Evolutionary conservation across 345 rosid species (phyloP), one percentile per base, ranked within the genome.

Genomic region (Corymbia maculata): DNA sequence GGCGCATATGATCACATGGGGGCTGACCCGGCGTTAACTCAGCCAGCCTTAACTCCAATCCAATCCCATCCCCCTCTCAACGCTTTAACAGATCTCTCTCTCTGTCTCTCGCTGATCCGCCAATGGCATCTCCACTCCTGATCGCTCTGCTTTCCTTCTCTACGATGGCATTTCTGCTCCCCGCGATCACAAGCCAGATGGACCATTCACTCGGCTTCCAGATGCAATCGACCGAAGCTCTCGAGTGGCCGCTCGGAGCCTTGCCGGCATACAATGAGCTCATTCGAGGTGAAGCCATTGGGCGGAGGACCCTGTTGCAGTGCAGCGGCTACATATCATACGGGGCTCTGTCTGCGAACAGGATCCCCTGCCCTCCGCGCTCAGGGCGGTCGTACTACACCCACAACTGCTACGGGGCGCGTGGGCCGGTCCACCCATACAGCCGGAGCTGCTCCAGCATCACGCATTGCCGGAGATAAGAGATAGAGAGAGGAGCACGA

Each of bases 341-440:
- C 86, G 98, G 98, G 14, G 98, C 98, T 82, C 90, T 97, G 22
- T 89, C 98, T 15, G 99, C 99, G 15, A 94, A 96, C 89, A 88
- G 98, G 82, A 89, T 97, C 51, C 98, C 98, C 4, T 97, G 99
- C 87, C 99, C 98, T 11, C 96, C 99, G 1, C 93, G 97, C 36
- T 96, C 97, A 12, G 99, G 99, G 53, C 94, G 99, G 93, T 96
- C 99, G 14, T 97, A 96, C 88, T 97, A 96, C 86, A 95, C 98
- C 52, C 95, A 92, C 85, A 94, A 96, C 91, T 97, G 99, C 87
- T 96, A 90, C 94, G 88, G 91, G 26, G 92, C 94, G 2, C 84
- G 92, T 49, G 94, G 93, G 19, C 95, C 97, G 0, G 98, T 94
- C 3, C 95, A 95, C 75, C 99, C 99, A 1, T 97, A 96, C 92